Evolutionary conservation across 2,329 filamentous ascomycete species (phyloP).

Genomic region (Coniochaeta sp.): DNA sequence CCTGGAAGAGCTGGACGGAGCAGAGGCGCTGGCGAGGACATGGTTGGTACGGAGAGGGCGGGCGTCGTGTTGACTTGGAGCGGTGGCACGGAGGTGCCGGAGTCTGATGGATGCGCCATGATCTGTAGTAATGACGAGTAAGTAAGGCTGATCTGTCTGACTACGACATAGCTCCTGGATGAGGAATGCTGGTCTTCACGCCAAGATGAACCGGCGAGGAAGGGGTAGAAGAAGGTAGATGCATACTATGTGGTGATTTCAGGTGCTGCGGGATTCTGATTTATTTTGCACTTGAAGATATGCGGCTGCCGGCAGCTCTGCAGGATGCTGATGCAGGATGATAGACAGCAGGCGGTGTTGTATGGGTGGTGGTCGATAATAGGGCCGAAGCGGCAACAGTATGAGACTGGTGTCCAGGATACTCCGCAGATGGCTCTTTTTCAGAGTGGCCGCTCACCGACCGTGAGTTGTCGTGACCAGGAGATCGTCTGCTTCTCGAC

Average conservation of each 20-base stretch:
- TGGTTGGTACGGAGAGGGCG: slow-evolving; percentile 38
- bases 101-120: slow-evolving; percentile 3
- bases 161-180: background rate
- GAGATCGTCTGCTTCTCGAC: background rate
- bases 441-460: background rate
- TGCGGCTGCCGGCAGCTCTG: background rate
- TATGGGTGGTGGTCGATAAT: slow-evolving; percentile 2
- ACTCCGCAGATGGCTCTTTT: background rate
- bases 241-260: background rate
- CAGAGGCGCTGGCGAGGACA: slow-evolving; percentile 72
- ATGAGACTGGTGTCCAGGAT: background rate
- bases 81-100: slow-evolving; percentile 4
- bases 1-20: slow-evolving; percentile 78
- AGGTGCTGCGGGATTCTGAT: background rate
- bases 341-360: slow-evolving; percentile 2
- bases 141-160: background rate
- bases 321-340: background rate
- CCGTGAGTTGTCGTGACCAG: background rate
- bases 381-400: background rate
- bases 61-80: background rate
- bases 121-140: slow-evolving; percentile 1
- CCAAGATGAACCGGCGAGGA: background rate
- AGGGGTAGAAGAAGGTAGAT: background rate
- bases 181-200: background rate
- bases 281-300: background rate